phyloP scores from a whole-genome alignment of 768 basidiomycete genomes.

The Lentinula detonsa region DNA sequence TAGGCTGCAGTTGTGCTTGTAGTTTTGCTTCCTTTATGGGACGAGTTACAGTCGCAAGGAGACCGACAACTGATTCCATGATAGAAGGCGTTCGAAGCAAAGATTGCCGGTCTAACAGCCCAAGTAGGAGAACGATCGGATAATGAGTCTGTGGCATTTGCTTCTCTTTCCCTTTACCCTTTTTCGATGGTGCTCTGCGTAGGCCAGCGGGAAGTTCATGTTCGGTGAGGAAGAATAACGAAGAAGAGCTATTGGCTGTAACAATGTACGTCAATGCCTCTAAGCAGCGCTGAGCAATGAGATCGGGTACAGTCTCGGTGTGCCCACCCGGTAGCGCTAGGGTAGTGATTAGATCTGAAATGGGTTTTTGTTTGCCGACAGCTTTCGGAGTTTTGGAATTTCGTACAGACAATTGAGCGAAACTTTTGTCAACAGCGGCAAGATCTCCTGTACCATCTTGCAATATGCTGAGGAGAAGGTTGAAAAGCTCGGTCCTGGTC shows the following conservation, averaged over 20 bases:
- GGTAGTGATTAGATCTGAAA: conserved; percentile 44
- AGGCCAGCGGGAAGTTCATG: conserved; percentile 85
- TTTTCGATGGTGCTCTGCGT: conserved; percentile 62
- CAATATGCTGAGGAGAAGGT: conserved; percentile 86
- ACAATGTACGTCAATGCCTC: conserved; percentile 90
- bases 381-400: conserved; percentile 49
- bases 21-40: conserved; percentile 57
- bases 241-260: conserved; percentile 73
- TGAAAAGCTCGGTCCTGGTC: conserved; percentile 89
- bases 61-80: conserved; percentile 86
- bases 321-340: conserved; percentile 46
- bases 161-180: conserved; percentile 95
- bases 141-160: conserved; percentile 76
- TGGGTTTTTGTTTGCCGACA: conserved; percentile 64
- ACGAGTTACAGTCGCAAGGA: conserved; percentile 85
- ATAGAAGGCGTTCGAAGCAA: conserved; percentile 84
- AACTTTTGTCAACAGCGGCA: conserved; percentile 87
- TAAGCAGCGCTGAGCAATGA: conserved; percentile 91
- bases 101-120: conserved; percentile 80
- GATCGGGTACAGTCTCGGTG: conserved; percentile 82
- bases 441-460: conserved; percentile 95
- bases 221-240: conserved; percentile 93
- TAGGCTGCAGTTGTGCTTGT: conserved; percentile 4
- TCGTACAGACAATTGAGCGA: conserved; percentile 84
- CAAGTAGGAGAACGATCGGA: conserved; percentile 85